Conservation (phyloP, 169 alveolate genomes). For the Eimeria falciformis region DNA sequence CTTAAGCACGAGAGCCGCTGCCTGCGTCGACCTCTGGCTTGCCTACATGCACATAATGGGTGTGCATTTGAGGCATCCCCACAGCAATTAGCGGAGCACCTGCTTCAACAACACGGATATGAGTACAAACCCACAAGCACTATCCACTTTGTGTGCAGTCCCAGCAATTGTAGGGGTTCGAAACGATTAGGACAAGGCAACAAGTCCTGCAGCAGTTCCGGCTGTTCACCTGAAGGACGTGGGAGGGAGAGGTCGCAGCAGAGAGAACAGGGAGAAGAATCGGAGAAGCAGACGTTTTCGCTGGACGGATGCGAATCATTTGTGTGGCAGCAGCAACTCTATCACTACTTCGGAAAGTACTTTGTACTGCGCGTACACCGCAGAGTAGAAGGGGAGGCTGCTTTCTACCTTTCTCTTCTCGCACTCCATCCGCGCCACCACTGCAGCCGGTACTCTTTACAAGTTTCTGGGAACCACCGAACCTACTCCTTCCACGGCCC, state of each 20-base stretch:
- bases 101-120: conserved; percentile 70
- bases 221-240: neutral
- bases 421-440: conserved; percentile 68
- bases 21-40: neutral
- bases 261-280: neutral
- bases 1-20: conserved; percentile 44
- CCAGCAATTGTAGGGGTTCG: conserved; percentile 14
- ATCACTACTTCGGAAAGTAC: conserved; percentile 62
- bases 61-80: conserved; percentile 48
- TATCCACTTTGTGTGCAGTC: conserved; percentile 26
- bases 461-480: conserved; percentile 54
- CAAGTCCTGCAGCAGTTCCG: neutral
- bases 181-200: neutral
- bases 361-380: conserved; percentile 75
- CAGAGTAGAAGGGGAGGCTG: conserved; percentile 41
- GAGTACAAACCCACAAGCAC: conserved; percentile 7
- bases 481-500: conserved; percentile 63
- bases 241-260: neutral
- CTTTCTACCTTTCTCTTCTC: neutral
- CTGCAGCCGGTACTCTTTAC: conserved; percentile 51
- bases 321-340: conserved; percentile 70
- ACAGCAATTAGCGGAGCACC: conserved; percentile 57
- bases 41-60: conserved; percentile 34
- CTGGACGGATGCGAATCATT: conserved; percentile 27
- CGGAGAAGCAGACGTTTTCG: neutral